A percentile compares a stretch with the other conserved stretches of the same genome.
phyloP scores from a whole-genome alignment of 1,139 yeast species.

The Arxiozyma heterogenica region DNA sequence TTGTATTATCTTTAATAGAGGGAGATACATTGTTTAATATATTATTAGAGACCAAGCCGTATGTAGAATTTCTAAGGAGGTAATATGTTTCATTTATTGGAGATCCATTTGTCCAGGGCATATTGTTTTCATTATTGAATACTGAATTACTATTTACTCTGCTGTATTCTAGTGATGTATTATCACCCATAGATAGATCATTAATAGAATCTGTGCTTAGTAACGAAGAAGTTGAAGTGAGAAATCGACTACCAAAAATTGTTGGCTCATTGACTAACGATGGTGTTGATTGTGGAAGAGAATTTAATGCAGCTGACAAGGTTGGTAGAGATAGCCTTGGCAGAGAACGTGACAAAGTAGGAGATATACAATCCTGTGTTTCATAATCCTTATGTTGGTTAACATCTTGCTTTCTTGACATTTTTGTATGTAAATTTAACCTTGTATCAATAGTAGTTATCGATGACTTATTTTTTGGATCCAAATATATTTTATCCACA shows the following conservation, averaged over 20 bases:
- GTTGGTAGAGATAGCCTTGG: conserved; percentile 8
- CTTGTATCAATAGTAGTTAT: neutral
- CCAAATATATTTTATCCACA: neutral
- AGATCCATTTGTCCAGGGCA: neutral
- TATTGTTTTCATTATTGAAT: neutral
- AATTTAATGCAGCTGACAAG: conserved; percentile 4
- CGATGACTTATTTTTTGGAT: neutral
- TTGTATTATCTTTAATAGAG: neutral
- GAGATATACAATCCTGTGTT: neutral
- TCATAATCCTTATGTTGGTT: neutral
- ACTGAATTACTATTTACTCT: neutral
- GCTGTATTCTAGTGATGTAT: neutral
- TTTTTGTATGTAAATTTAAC: neutral
- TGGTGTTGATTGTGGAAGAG: neutral
- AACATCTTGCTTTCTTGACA: neutral
- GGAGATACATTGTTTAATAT: neutral
- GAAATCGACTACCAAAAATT: neutral
- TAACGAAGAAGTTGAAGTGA: neutral
- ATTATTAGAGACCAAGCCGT: neutral
- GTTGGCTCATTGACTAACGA: neutral
- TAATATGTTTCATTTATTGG: neutral
- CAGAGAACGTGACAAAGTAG: neutral
- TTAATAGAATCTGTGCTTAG: conserved; percentile 1
- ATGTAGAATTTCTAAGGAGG: neutral
- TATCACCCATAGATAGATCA: neutral